These are phyloP conservation scores for Eugenia klotzschiana DNA, from an alignment of 441 rosid species.

Conservation along the genomic window DNA sequence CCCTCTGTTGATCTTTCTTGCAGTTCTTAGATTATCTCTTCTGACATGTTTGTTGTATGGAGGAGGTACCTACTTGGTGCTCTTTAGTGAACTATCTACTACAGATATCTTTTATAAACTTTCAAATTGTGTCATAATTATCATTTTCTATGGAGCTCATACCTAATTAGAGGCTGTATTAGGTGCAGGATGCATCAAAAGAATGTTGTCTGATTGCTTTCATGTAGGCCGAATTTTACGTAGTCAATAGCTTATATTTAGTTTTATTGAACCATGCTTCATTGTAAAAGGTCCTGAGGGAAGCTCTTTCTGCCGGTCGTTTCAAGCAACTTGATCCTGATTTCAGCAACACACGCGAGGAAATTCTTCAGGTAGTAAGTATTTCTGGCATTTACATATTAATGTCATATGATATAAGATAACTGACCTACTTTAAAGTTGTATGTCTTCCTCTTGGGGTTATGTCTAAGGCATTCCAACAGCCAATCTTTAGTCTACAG, in stretches of 20 bases:
- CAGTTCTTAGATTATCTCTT: not conserved
- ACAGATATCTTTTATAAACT: not conserved
- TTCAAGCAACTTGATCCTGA: slow-evolving; percentile 36
- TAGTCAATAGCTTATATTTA: not conserved
- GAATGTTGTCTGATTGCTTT: not conserved
- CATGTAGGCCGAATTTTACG: not conserved
- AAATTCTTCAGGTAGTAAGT: slow-evolving; percentile 59
- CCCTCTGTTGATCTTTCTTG: not conserved
- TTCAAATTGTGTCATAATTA: not conserved
- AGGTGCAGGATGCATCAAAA: not conserved
- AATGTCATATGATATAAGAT: not conserved
- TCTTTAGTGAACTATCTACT: not conserved
- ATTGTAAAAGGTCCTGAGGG: slow-evolving; percentile 40
- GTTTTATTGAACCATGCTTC: not conserved
- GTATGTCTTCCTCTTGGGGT: not conserved
- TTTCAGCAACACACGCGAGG: slow-evolving; percentile 53
- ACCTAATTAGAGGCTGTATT: not conserved
- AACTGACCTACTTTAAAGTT: not conserved
- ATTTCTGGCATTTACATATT: not conserved
- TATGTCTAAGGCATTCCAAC: not conserved
- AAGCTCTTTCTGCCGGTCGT: slow-evolving; percentile 34
- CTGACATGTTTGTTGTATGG: not conserved
- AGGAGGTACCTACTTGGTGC: not conserved
- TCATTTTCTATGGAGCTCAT: not conserved
- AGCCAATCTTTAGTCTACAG: not conserved